These are phyloP conservation scores for Colletotrichum sp. DNA, from an alignment of 2,329 filamentous ascomycete species.

Conservation along the genomic window DNA sequence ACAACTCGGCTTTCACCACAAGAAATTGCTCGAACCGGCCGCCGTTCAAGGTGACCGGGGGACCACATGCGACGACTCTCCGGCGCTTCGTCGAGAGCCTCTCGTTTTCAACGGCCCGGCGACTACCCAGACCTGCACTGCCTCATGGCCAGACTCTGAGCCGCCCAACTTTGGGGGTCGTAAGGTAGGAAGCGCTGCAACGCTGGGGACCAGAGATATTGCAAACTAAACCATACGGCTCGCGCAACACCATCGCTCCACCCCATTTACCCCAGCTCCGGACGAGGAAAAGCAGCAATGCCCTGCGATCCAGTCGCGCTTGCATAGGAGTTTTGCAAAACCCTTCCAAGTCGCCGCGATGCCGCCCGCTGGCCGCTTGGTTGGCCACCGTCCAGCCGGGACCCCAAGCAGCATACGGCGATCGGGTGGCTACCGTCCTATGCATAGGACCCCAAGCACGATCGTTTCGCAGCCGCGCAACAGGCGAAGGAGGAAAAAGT, in stretches of 20 bases:
- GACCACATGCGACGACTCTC: constrained; percentile 17
- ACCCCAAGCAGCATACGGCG: background rate
- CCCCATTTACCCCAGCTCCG: background rate
- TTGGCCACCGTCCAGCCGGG: constrained; percentile 15
- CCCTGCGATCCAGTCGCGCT: constrained; percentile 3
- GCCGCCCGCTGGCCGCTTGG: constrained; percentile 16
- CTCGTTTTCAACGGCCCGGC: constrained; percentile 29
- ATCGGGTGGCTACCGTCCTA: background rate
- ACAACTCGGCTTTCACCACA: background rate
- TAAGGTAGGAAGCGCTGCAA: background rate
- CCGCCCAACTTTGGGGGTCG: background rate
- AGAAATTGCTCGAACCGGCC: background rate
- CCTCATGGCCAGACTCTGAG: constrained; percentile 25
- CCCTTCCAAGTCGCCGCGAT: constrained; percentile 14
- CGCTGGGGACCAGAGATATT: background rate
- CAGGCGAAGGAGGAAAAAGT: background rate
- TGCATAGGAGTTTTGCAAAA: background rate
- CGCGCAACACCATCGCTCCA: constrained; percentile 12
- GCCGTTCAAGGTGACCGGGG: background rate
- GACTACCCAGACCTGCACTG: constrained; percentile 32
- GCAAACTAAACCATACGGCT: background rate
- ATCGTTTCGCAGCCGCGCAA: constrained; percentile 8
- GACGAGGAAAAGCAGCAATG: background rate
- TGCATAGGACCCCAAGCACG: background rate
- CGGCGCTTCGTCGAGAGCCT: constrained; percentile 36